Base-by-base conservation (phyloP, 768 basidiomycete genomes). In the Suillus hirtellus region DNA sequence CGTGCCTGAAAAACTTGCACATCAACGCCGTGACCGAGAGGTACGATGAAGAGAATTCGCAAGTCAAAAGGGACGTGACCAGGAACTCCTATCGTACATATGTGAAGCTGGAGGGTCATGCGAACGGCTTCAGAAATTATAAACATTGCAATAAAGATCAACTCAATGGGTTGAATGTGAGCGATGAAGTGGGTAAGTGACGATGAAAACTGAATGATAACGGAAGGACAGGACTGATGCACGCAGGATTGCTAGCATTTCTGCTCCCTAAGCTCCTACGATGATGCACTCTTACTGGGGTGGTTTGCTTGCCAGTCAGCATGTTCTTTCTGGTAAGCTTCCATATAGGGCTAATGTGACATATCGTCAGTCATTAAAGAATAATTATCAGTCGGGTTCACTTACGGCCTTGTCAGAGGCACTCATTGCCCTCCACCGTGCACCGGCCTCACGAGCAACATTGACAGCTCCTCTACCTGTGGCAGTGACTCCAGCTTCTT, bases 371-470 rank as follows among this genome's bases (percentile, higher is more conserved):
- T 21, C 24, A 46, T 27, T 11, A 2, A 21, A 14, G 4, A 34
- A 34, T 17, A 9, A 31, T 58, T 35, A 17, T 38, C 24, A 40
- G 6, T 19, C 17, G 10, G 11, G 7, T 50, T 42, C 47, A 63
- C 71, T 38, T 43, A 77, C 78, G 9, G 68, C 66, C 64, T 75
- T 78, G 61, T 77, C 76, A n/a, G 68, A 69, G 2, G 52, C 14
- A 8, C 75, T 68, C 73, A 80, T 66, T 34, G 67, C 66, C 17
- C 63, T 69, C 78, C 78, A 79, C 15, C 66, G 69, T 5, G 44
- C 60, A 17, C 43, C 78, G 24, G 71, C 72, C 15, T 64, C 65
- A 38, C 64, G 14, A 3, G 64, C 37, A 12, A 64, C 52, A 4
- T 67, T 66, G 47, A 68, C 27, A 0, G 19, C 0, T 15, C 52